Percentiles rank a stretch among this genome's conserved stretches.
These are phyloP conservation scores for Leccinum ochraceum DNA, from an alignment of 768 basidiomycete genomes.

Conservation along the genomic window DNA sequence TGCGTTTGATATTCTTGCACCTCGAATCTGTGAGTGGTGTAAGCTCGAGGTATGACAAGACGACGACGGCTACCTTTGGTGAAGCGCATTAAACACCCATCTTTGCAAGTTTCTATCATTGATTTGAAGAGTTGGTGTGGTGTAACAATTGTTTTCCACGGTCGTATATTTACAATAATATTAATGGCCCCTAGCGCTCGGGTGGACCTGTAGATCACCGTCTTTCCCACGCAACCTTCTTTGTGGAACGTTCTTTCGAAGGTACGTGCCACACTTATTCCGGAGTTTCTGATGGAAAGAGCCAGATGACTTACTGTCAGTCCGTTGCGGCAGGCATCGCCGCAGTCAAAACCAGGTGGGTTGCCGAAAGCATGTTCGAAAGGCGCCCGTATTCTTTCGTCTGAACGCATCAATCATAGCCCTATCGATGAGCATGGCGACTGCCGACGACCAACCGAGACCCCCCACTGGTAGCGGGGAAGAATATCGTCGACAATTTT, in stretches of 20 bases:
- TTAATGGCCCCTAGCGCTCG: not conserved
- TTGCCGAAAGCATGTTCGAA: not conserved
- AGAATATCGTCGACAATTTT: not conserved
- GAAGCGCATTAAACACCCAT: too few relatives aligned
- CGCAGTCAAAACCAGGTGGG: not conserved
- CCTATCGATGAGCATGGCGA: slow-evolving; percentile 11
- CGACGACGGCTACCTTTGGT: too few relatives aligned
- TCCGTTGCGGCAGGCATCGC: not conserved
- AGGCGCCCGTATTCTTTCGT: not conserved
- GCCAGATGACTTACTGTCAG: not conserved
- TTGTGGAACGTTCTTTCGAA: slow-evolving; percentile 17
- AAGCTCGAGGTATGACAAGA: too few relatives aligned
- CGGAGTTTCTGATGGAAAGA: slow-evolving; percentile 21
- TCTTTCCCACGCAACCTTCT: slow-evolving; percentile 12
- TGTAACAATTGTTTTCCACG: too few relatives aligned
- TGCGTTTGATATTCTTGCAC: too few relatives aligned
- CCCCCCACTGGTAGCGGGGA: not conserved
- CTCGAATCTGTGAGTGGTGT: too few relatives aligned
- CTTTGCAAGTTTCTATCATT: too few relatives aligned
- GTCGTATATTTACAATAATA: not conserved
- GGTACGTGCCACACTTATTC: slow-evolving; percentile 1
- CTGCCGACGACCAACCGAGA: not conserved
- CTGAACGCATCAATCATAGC: not conserved
- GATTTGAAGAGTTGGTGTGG: too few relatives aligned
- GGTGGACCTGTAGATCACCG: not conserved